Conservation (phyloP, 208 protist species). For the Acanthamoeba culbertsoni region DNA sequence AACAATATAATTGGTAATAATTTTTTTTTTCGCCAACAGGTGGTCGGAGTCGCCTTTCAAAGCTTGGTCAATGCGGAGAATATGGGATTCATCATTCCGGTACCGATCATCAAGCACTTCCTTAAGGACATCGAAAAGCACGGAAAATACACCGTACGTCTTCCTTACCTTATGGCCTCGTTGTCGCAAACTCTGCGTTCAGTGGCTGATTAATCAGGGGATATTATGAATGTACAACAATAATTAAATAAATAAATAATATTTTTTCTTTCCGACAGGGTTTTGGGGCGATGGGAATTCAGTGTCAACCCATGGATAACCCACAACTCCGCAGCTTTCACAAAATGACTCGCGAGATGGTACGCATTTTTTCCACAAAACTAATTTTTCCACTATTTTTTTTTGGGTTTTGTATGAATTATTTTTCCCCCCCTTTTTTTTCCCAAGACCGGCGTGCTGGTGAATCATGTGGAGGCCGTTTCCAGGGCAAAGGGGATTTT, state of each 20-base stretch:
- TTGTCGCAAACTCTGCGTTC: neutral
- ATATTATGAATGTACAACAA: too few species aligned
- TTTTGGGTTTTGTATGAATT: neutral
- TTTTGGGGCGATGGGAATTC: conserved; percentile 65
- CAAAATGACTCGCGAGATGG: conserved; percentile 27
- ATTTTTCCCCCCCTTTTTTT: neutral
- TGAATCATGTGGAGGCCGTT: conserved; percentile 27
- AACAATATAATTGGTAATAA: neutral
- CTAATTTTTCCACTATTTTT: neutral
- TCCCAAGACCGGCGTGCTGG: conserved; percentile 65
- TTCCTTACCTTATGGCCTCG: neutral
- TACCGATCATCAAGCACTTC: conserved; percentile 75
- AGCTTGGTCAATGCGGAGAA: conserved; percentile 71
- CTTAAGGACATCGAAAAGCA: conserved; percentile 58
- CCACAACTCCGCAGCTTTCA: conserved; percentile 54
- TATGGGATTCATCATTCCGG: conserved; percentile 80
- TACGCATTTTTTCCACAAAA: neutral
- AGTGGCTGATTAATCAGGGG: too few species aligned
- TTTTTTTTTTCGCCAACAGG: conserved; percentile 8
- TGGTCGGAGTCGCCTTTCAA: conserved; percentile 77
- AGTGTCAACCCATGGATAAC: conserved; percentile 64
- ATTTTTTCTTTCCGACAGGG: neutral
- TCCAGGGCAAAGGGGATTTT: conserved; percentile 56
- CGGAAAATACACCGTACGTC: conserved; percentile 35
- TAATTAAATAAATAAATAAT: too few species aligned